Evolutionary conservation across 805 yeast species (phyloP), one percentile per base, ranked within the genome.

Genomic region (Candida qinlingensis): DNA sequence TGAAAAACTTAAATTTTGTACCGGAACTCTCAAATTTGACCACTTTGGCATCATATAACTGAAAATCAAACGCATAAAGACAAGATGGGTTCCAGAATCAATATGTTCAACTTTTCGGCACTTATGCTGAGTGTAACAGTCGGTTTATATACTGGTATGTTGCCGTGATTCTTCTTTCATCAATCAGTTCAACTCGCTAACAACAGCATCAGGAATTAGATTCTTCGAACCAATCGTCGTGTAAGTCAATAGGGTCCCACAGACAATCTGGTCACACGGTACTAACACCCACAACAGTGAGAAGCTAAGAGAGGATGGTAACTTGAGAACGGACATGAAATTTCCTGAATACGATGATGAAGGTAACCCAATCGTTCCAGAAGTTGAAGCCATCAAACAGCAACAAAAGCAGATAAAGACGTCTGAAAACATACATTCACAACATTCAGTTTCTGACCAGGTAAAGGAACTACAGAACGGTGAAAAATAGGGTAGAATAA

Each of bases 141-240:
- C 4, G 81, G 82, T 4, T 68, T 74, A 4, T 77, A 75, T 56
- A 69, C 76, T 19, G 75, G 75, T 46, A 54, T 31, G 64, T 52
- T 31, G 33, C 41, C 13, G 34, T 26, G n/a, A 28, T 7, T 6
- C 7, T 7, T 6, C 7, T 12, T 7, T 40, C 26, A 8, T 19
- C 25, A 11, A 6, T 25, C 10, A 7, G n/a, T 7, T 34, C 25
- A 35, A 40, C 26, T 10, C 27, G 12, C 7, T 30, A 45, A 50
- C 42, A 41, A 33, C 45, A 9, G 11, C 7, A 10, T 5, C 13
- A 65, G 87, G 87, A 3, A 66, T 79, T 48, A 79, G 75, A 60
- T 86, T 86, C 66, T 86, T 87, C 71, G 83, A 83, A 56, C 95
- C 95, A 2, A 63, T 86, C 13, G 76, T 86, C 4, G 75, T 85